Base-by-base conservation (phyloP, 73 alveolate genomes). In the Paramecium octaurelia region DNA sequence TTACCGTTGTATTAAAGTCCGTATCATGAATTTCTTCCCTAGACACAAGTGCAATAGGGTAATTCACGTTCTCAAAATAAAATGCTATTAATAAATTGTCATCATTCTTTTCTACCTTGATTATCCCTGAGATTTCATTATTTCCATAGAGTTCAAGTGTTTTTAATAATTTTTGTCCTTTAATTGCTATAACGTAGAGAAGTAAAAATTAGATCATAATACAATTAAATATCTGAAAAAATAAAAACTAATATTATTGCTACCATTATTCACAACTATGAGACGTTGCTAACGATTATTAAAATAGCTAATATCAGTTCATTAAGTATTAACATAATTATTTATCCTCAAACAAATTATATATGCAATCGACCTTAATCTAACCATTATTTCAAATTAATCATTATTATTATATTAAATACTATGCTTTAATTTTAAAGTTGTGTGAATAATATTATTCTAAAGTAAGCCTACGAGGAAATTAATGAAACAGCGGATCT, bases 371-470 rank as follows among this genome's bases (percentile, higher is more conserved):
- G 18, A 54, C 64, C n/a, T 18, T 12, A 21, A 40, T 40, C 48
- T 0, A 7, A 40, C 48, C 14, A 8, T 40, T 6, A 7, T 40
- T 40, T 40, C 48, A 40, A 40, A 40, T 7, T 40, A 40, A 0
- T 40, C 48, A 40, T 40, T 40, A 40, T 8, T 40, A 40, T 54
- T 18, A 4, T 54, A 54, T 73, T 36, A 36, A 36, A 35, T 12
- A 34, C 2, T 5, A 73, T 73, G 87, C 59, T 73, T 29, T 73
- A 73, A 73, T 36, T 35, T 73, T 73, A 73, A 73, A 29, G 87
- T 73, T 73, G 87, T 73, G 87, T 73, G 57, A 73, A 73, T 73
- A 73, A 40, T 36, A 40, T 20, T 34, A 43, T 21, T n/a, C 40
- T 73, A n/a, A 36, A 73, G 59, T 16, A 73, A 73, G 59, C 60